These are phyloP conservation scores for Cudoniella acicularis DNA, from an alignment of 495 filamentous ascomycete species.

Conservation along the genomic window DNA sequence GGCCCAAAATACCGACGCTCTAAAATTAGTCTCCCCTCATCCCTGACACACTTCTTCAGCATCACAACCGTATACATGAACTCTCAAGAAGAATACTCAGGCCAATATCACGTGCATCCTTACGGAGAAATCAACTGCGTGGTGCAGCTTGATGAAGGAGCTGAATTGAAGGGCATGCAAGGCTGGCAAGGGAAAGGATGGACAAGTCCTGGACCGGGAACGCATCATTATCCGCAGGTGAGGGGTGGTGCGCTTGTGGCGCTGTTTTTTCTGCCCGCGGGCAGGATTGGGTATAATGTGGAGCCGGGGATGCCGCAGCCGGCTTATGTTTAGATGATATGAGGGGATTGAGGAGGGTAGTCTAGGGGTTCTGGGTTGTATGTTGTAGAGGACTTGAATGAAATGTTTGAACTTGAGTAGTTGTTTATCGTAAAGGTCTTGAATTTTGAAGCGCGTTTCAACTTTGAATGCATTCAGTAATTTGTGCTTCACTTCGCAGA, in stretches of 20 bases:
- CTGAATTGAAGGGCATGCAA: constrained; percentile 39
- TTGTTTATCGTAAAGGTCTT: too few relatives aligned
- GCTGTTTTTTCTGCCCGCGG: constrained; percentile 41
- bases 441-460: too few relatives aligned
- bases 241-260: constrained; percentile 35
- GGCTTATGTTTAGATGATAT: constrained; percentile 12
- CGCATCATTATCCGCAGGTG: constrained; percentile 42
- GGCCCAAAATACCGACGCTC: constrained; percentile 41
- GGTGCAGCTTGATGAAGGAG: constrained; percentile 35
- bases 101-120: constrained; percentile 43
- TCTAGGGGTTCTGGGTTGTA: too few relatives aligned
- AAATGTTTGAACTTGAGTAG: too few relatives aligned
- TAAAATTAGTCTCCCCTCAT: constrained; percentile 33
- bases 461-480: too few relatives aligned
- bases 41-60: constrained; percentile 39
- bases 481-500: too few relatives aligned
- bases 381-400: too few relatives aligned
- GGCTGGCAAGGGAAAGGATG: constrained; percentile 43
- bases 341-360: background rate
- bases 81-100: constrained; percentile 34
- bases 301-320: constrained; percentile 35
- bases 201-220: constrained; percentile 39
- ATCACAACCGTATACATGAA: constrained; percentile 51
- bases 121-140: constrained; percentile 48
- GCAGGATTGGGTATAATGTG: constrained; percentile 38